A percentile compares a stretch with the other conserved stretches of the same genome.
These are phyloP conservation scores for Handroanthus guayacan DNA, from an alignment of 257 asterid genomes.

Conservation along the genomic window DNA sequence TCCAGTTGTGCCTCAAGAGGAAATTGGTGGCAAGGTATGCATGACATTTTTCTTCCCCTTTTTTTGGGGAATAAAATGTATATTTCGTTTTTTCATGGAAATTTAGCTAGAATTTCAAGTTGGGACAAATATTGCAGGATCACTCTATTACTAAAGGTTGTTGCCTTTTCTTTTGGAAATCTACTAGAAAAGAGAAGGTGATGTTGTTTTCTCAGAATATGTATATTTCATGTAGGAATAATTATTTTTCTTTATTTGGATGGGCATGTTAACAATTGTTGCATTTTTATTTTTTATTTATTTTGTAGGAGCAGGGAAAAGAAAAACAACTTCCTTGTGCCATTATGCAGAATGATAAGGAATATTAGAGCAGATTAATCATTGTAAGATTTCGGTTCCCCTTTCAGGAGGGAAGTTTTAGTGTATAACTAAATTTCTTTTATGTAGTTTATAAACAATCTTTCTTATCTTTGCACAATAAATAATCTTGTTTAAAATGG, in stretches of 20 bases:
- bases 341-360: background rate
- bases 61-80: background rate
- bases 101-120: background rate
- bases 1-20: constrained; percentile 75
- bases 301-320: constrained; percentile 9
- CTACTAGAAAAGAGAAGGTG: constrained; percentile 24
- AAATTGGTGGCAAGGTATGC: constrained; percentile 89
- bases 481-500: too few relatives aligned
- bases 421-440: background rate
- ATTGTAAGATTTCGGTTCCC: constrained; percentile 33
- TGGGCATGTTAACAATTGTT: background rate
- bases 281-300: background rate
- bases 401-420: constrained; percentile 10
- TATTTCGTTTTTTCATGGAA: background rate
- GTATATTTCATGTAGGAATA: background rate
- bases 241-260: background rate
- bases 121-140: constrained; percentile 52
- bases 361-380: constrained; percentile 22
- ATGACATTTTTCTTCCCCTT: background rate
- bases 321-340: background rate
- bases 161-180: background rate
- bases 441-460: background rate
- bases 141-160: constrained; percentile 62
- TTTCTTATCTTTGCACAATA: too few relatives aligned
- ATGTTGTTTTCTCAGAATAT: background rate